Evolutionary conservation across 768 basidiomycete genomes (phyloP), one percentile per base, ranked within the genome.

Genomic region (Lactifluus echinatus): DNA sequence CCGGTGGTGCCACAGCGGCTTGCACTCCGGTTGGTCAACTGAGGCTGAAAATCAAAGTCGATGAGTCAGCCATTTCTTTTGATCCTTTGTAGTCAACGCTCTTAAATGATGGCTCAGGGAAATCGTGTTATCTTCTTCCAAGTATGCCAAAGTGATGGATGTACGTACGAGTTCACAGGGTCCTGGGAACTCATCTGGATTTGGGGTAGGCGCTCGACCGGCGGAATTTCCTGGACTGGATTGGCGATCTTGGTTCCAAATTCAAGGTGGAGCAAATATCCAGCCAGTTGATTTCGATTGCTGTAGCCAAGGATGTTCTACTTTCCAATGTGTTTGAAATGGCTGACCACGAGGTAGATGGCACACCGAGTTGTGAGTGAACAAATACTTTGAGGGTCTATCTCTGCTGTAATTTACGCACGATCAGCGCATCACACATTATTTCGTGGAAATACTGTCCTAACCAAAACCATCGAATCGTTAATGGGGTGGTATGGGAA

Each of bases 401-500:
- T 52, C 48, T 37, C n/a, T 55, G 26, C 17, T 29, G n/a, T 31
- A 37, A 39, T 51, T 34, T 60, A 56, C 19, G 19, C 51, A 53
- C 44, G 34, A 31, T 55, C 63, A 90, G 88, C 88, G 8, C 85
- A 86, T 61, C 83, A 82, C 65, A 90, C 87, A 2, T 72, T 92
- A 15, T 89, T 85, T 84, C 56, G 90, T 81, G 71, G 69, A n/a
- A 78, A 76, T 60, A 76, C 73, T 6, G 71, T 74, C 7, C 68
- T 78, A 44, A 78, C 78, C 28, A 78, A 77, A 66, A 82, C 85
- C 26, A 80, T 92, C 72, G 90, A 93, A 65, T 71, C 83, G 5
- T 84, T 82, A 64, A 89, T 94, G 82, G 75, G 76, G n/a, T 83
- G 81, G 73, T 87, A 91, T 64, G 90, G 90, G n/a, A 81, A 75